Base-by-base conservation (phyloP, 345 rosid genomes). In the Lepidium didymum region DNA sequence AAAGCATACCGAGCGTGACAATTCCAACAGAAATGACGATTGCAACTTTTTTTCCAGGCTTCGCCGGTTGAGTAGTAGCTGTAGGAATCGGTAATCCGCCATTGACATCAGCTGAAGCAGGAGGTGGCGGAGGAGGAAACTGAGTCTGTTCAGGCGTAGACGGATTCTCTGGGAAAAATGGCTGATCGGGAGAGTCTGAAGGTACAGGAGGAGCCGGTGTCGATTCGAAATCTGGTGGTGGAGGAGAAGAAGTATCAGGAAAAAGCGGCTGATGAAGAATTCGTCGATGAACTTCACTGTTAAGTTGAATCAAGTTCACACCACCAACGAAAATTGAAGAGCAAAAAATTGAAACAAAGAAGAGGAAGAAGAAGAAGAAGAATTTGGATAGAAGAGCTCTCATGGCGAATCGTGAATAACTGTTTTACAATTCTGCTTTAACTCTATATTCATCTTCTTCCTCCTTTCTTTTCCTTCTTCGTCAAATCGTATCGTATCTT, bases 1-100 rank as follows among this genome's bases (percentile, higher is more conserved):
- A 88, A 3, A 93, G 69, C 98, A 93, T 90, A 44, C 98, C 98
- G 4, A 93, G 72, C 8, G 97, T 88, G 80, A 93, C 98, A 73
- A 93, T 84, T 58, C 94, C 97, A 55, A 90, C 97, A 0, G 98
- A 93, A 36, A 93, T 71, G 0, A 88, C 97, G 70, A 90, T 86
- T 13, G 97, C 97, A 46, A 88, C 82, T 67, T 82, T 93, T 73
- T 81, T 90, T 15, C 87, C 84, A 18, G 91, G 97, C 55, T 85
- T 92, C 5, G 86, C 50, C 1, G 89, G 88, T n/a, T 86, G 93
- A 4, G 92, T 78, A 2, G 96, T 81, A 2, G 95, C 85, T 0
- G 96, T 55, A 0, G 95, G 84, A 62, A 83, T 83, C 4, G 91
- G 92, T 15, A 81, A 63, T 44, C 83, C 83, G 55, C 87, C 95